A percentile compares a stretch with the other conserved stretches of the same genome.
Evolutionary conservation across 2,329 filamentous ascomycete species (phyloP).

Genomic region (Rugonectria rugulosa): DNA sequence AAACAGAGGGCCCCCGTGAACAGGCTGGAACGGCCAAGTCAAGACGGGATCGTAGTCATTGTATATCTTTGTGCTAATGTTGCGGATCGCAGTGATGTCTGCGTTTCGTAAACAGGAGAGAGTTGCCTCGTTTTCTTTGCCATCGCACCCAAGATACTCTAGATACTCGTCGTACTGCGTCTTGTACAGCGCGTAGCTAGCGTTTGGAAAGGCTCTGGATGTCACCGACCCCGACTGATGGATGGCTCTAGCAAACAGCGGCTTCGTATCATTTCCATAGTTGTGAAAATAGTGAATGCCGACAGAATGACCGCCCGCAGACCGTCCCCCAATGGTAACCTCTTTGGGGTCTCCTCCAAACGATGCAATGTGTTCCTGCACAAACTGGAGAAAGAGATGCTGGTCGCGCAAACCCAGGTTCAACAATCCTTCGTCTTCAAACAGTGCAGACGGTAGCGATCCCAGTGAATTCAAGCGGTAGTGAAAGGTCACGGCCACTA

Average conservation of each 20-base stretch:
- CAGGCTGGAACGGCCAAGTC: conserved; percentile 59
- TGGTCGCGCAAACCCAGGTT: conserved; percentile 65
- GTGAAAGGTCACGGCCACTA: conserved; percentile 54
- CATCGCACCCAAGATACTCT: conserved; percentile 40
- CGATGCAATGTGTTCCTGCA: conserved; percentile 57
- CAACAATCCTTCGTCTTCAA: conserved; percentile 46
- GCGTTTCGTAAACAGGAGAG: conserved; percentile 49
- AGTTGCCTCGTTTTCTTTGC: conserved; percentile 40
- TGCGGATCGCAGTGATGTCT: conserved; percentile 45
- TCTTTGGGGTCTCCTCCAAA: conserved; percentile 62
- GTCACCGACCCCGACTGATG: conserved; percentile 49
- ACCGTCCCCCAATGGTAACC: conserved; percentile 63
- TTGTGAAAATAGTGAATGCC: conserved; percentile 50
- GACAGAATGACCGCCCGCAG: conserved; percentile 55
- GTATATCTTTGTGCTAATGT: conserved; percentile 49
- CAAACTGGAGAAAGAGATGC: conserved; percentile 59
- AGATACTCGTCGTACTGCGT: conserved; percentile 43
- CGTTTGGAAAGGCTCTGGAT: conserved; percentile 46
- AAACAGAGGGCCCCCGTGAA: conserved; percentile 52
- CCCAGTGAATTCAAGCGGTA: conserved; percentile 51
- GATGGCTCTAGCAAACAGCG: conserved; percentile 45
- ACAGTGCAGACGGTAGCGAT: conserved; percentile 52
- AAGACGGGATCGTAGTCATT: conserved; percentile 47
- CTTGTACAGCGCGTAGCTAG: conserved; percentile 43
- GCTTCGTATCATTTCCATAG: conserved; percentile 41